phyloP scores from a whole-genome alignment of 176 grass and related monocot species.

The Zizania latifolia region DNA sequence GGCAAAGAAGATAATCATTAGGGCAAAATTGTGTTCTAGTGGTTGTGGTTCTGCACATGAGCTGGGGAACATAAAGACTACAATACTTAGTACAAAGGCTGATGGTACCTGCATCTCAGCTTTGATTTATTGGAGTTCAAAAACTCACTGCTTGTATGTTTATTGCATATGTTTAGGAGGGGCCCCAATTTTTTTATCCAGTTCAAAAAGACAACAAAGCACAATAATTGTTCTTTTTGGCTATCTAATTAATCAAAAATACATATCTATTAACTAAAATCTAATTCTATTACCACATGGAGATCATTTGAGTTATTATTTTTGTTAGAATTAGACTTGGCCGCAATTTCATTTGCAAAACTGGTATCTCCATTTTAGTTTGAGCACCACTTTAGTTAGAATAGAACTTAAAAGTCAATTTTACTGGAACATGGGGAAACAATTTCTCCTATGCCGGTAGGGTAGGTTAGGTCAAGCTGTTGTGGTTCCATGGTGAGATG shows the following conservation, averaged over 20 bases:
- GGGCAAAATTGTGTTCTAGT: constrained; percentile 51
- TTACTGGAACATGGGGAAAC: too few species aligned
- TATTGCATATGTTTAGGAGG: not conserved
- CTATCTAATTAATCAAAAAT: not conserved
- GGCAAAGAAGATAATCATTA: constrained; percentile 63
- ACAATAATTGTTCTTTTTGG: not conserved
- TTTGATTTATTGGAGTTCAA: not conserved
- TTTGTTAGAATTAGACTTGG: not conserved
- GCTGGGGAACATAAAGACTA: constrained; percentile 50
- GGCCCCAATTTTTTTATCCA: not conserved
- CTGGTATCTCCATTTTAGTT: too few species aligned
- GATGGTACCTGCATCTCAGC: constrained; percentile 55
- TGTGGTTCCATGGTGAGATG: too few species aligned
- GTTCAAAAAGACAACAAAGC: not conserved
- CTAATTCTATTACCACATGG: not conserved
- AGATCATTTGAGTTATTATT: not conserved
- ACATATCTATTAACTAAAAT: not conserved
- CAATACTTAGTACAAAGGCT: constrained; percentile 56
- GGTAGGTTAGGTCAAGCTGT: too few species aligned
- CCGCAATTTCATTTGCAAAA: not conserved
- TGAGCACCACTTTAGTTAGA: too few species aligned
- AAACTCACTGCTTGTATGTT: not conserved
- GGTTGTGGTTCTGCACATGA: constrained; percentile 48
- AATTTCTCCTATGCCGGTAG: too few species aligned
- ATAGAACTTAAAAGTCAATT: too few species aligned